phyloP scores from a whole-genome alignment of 306 rosid genomes.

The Medicago lupulina region DNA sequence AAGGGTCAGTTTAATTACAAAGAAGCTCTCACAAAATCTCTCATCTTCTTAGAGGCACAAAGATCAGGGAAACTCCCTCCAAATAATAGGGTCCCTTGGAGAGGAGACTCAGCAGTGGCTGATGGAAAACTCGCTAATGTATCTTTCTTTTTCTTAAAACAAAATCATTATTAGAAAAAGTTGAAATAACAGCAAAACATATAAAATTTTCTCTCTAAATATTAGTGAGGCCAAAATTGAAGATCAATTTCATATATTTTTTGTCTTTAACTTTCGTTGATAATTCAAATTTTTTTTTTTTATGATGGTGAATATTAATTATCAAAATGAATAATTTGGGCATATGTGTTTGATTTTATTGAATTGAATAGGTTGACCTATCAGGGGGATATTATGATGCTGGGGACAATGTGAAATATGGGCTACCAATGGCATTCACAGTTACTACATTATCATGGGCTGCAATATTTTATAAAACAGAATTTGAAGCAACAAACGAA shows the following conservation, averaged over 20 bases:
- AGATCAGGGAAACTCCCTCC: constrained; percentile 92
- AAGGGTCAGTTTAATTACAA: constrained; percentile 60
- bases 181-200: background rate
- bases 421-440: constrained; percentile 95
- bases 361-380: constrained; percentile 63
- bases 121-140: constrained; percentile 76
- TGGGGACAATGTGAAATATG: constrained; percentile 95
- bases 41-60: constrained; percentile 88
- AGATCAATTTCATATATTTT: too few relatives aligned
- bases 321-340: constrained; percentile 1
- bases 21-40: constrained; percentile 84
- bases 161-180: background rate
- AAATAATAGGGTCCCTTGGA: constrained; percentile 70
- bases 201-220: background rate
- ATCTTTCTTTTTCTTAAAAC: background rate
- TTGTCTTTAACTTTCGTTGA: background rate
- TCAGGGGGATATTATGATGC: constrained; percentile 96
- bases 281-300: too few relatives aligned
- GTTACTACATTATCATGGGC: constrained; percentile 86
- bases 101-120: constrained; percentile 86
- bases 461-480: constrained; percentile 56
- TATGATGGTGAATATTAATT: background rate
- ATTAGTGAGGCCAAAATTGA: background rate
- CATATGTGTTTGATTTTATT: background rate
- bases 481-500: constrained; percentile 64